Conservation (phyloP, 306 rosid genomes). For the cucumber (Cucumis sativus) region Cucumber_9930_V3 NC_026656.2:22098001-22098500, state of each 20-base stretch:
- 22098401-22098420: constrained; percentile 84
- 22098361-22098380: constrained; percentile 87
- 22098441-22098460: constrained; percentile 58
- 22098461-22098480: neutral
- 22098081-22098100: neutral
- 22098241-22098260: neutral
- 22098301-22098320: constrained; percentile 1
- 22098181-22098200: neutral
- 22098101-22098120: neutral
- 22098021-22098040: neutral
- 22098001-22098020: constrained; percentile 45
- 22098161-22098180: too few species aligned
- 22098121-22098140: neutral
- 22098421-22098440: constrained; percentile 98
- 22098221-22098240: neutral
- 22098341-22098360: constrained; percentile 94
- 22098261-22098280: neutral
- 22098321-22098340: constrained; percentile 94
- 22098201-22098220: neutral
- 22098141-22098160: too few species aligned
- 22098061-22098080: neutral
- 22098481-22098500: neutral
- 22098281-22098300: neutral
- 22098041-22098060: neutral
- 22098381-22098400: constrained; percentile 71